These are phyloP conservation scores for Roridomyces roridus DNA, from an alignment of 768 basidiomycete species.

Conservation along the genomic window DNA sequence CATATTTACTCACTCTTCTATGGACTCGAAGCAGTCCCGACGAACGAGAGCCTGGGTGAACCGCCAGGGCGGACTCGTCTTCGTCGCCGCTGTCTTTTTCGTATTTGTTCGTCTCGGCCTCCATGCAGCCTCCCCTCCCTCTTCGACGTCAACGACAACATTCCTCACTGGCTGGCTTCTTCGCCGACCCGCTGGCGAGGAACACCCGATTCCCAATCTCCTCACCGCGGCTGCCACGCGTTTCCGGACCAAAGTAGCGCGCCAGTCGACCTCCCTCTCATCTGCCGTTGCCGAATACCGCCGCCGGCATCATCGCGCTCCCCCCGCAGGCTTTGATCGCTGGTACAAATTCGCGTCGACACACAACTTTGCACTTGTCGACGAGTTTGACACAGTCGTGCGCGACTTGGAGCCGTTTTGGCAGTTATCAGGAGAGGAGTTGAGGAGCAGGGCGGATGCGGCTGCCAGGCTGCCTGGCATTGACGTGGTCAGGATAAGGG, in stretches of 20 bases:
- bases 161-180: conserved; percentile 10
- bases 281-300: conserved; percentile 86
- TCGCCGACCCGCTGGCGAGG: conserved; percentile 5
- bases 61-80: conserved; percentile 15
- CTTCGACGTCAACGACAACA: not conserved
- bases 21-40: not conserved
- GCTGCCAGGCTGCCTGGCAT: conserved; percentile 84
- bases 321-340: conserved; percentile 89
- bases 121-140: conserved; percentile 5
- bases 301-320: conserved; percentile 74
- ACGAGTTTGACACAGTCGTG: conserved; percentile 87
- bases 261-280: conserved; percentile 81
- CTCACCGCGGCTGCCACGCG: conserved; percentile 84
- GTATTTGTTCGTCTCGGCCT: conserved; percentile 17
- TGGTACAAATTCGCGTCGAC: conserved; percentile 87
- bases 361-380: conserved; percentile 78
- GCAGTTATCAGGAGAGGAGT: conserved; percentile 71
- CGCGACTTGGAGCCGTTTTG: conserved; percentile 89
- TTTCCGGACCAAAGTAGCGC: conserved; percentile 67
- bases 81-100: conserved; percentile 15
- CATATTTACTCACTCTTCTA: not conserved
- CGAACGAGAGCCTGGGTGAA: conserved; percentile 14
- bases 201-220: conserved; percentile 85
- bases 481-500: conserved; percentile 80
- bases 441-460: conserved; percentile 66